Evolutionary conservation across 257 asterid species (phyloP), one percentile per base, ranked within the genome.

Genomic region (Solanum chiquidenum): DNA sequence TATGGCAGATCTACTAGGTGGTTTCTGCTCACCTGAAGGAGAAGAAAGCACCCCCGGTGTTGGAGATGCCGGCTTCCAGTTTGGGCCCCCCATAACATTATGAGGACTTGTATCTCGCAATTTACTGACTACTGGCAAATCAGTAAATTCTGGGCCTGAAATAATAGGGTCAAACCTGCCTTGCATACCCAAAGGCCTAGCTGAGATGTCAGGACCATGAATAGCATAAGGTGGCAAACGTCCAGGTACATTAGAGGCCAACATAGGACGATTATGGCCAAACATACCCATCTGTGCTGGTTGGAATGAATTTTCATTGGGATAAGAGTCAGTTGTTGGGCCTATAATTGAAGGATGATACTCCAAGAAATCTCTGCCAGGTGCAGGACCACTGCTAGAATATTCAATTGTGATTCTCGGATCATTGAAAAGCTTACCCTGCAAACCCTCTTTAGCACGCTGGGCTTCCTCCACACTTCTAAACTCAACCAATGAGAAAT

Each of bases 401-500:
- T 91, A 97, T 87, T 95, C 98, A 10, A 97, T 97, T 72, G 88
- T 86, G 86, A 97, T 97, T 88, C 98, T 92, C 35, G 99, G 96
- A 91, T 96, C 96, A 90, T 92, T 93, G 74, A 97, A 97, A 80
- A 97, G 98, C 94, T 95, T 95, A 9, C 99, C 99, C 90, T 97
- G 95, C 93, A 97, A 92, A 27, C 98, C 98, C 88, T 94, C 98
- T 93, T 96, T 97, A 46, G 99, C 99, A 87, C 94, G 96, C 79
- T 92, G 92, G 37, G 99, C 99, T 91, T 97, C 99, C 88, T 97
- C 99, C 52, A 93, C 93, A 76, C 99, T 97, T 94, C 99, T 94
- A 88, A 97, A 97, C 89, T 96, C 98, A 83, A 97, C 99, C 86
- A 94, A 91, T 16, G 99, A 96, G 64, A 90, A 91, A 88, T 92